Percentiles rank a stretch among this genome's conserved stretches.
Conservation (phyloP, 176 grass and related monocot species). For the Aegilops umbellulata region DNA sequence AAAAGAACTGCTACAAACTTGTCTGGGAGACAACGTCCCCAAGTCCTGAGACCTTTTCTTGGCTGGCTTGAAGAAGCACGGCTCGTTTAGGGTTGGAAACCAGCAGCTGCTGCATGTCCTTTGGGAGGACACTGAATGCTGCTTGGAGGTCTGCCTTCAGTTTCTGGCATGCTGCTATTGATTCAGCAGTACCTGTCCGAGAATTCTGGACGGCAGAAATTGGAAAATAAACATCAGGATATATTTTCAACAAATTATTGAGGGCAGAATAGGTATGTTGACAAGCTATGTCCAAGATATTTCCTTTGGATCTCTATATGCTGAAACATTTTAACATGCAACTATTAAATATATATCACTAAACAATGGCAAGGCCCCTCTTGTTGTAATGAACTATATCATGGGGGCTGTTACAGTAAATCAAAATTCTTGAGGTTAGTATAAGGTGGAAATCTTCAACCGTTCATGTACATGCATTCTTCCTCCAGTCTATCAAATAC, state of each 20-base stretch:
- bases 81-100: conserved; percentile 84
- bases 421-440: neutral
- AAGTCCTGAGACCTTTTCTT: conserved; percentile 32
- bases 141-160: conserved; percentile 61
- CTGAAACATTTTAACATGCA: neutral
- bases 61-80: conserved; percentile 58
- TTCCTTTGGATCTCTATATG: conserved; percentile 15
- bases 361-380: neutral
- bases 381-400: neutral
- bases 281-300: neutral
- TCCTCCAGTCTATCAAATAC: neutral
- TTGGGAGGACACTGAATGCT: conserved; percentile 77
- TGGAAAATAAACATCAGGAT: conserved; percentile 21
- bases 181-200: conserved; percentile 45
- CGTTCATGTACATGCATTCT: neutral
- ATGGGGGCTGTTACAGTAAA: neutral
- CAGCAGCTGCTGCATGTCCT: conserved; percentile 86
- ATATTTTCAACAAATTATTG: neutral
- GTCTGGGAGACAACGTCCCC: conserved; percentile 31
- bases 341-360: neutral
- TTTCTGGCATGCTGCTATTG: conserved; percentile 57
- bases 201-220: conserved; percentile 36
- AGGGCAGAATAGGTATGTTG: conserved; percentile 3
- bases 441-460: neutral
- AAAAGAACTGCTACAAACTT: conserved; percentile 41